Conservation (phyloP, 1,284 basidiomycete genomes). For the Lentinula novae-zelandiae region DNA sequence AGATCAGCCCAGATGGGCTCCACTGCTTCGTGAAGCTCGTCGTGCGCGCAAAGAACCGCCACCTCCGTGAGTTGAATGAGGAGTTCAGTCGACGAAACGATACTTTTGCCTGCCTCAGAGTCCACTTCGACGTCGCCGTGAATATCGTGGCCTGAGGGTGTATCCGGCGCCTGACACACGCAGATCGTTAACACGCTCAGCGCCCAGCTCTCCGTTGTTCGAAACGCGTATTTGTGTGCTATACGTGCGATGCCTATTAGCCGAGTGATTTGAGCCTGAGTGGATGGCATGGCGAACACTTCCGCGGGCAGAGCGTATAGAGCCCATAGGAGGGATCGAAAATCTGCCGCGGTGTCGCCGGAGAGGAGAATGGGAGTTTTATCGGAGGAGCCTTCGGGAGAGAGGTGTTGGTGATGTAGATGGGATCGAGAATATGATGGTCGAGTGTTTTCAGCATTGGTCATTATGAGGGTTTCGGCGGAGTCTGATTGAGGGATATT, state of each 20-base stretch:
- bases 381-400: conserved; percentile 40
- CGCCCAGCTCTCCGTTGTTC: conserved; percentile 47
- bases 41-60: conserved; percentile 15
- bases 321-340: conserved; percentile 43
- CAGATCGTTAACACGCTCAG: conserved; percentile 38
- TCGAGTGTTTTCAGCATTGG: not conserved
- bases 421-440: not conserved
- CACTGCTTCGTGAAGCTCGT: conserved; percentile 15
- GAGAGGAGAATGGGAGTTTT: conserved; percentile 43
- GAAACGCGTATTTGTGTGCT: conserved; percentile 54
- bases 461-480: not conserved
- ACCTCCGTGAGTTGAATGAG: conserved; percentile 18
- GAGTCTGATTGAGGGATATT: conserved; percentile 16
- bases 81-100: conserved; percentile 10
- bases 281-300: conserved; percentile 38
- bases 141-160: not conserved
- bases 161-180: conserved; percentile 14
- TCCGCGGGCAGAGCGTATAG: conserved; percentile 49
- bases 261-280: conserved; percentile 27
- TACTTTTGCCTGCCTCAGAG: not conserved
- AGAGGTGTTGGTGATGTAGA: conserved; percentile 18
- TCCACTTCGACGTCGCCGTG: conserved; percentile 19
- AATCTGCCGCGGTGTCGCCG: conserved; percentile 45
- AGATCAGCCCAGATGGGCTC: conserved; percentile 16
- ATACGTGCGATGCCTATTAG: conserved; percentile 47